Evolutionary conservation across 1,139 yeast genomes (phyloP).

Genomic region (Kodamaea sp.): DNA sequence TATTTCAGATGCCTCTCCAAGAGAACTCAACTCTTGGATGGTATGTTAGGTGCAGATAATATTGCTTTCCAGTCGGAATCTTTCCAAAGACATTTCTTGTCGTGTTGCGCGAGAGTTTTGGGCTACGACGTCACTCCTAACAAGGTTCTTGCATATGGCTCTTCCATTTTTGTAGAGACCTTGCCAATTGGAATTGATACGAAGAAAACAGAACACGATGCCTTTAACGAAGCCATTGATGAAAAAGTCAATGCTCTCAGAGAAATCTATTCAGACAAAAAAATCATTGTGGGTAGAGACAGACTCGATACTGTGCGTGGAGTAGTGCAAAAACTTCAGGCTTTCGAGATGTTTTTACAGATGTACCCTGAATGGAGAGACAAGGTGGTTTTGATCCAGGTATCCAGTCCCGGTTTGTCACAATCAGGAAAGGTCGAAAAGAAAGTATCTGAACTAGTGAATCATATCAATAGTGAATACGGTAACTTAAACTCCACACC

Average conservation of each 20-base stretch:
- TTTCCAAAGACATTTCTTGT: conserved; percentile 86
- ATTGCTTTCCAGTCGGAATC: conserved; percentile 85
- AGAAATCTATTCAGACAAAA: conserved; percentile 70
- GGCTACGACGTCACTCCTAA: conserved; percentile 66
- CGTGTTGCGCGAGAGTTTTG: conserved; percentile 81
- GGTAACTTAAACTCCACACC: conserved; percentile 82
- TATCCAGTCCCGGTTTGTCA: conserved; percentile 74
- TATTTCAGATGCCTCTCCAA: conserved; percentile 87
- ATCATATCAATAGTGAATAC: conserved; percentile 77
- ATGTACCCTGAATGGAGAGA: conserved; percentile 93
- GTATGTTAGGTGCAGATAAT: conserved; percentile 86
- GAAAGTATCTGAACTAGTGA: conserved; percentile 76
- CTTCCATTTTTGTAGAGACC: conserved; percentile 69
- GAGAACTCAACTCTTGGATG: conserved; percentile 79
- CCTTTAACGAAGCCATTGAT: conserved; percentile 39
- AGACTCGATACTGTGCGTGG: conserved; percentile 80
- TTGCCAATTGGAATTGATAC: conserved; percentile 88
- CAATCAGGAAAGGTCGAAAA: conserved; percentile 65
- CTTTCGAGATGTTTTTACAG: conserved; percentile 77
- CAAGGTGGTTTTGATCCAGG: conserved; percentile 86
- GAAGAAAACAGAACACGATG: conserved; percentile 58
- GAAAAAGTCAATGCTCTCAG: conserved; percentile 52
- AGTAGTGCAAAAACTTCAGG: conserved; percentile 77
- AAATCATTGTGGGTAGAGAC: conserved; percentile 82
- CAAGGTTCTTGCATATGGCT: conserved; percentile 73